Evolutionary conservation across 345 rosid genomes (phyloP).

Genomic region (Brassica nigra): DNA sequence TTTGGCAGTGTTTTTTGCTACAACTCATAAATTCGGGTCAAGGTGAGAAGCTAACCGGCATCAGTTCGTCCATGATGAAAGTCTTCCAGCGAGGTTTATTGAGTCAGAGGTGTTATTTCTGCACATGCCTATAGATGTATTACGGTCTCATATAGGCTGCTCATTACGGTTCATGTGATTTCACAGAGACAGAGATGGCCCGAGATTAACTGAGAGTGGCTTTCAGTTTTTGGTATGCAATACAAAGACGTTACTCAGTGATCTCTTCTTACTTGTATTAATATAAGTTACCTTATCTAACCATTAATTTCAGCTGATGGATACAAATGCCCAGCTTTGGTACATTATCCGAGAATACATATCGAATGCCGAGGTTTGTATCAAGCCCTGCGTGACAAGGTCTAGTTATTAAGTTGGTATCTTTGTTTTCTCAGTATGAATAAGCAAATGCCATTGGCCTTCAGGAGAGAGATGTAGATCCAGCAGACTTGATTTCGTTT

Average conservation of each 20-base stretch:
- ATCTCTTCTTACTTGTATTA: constrained; percentile 19
- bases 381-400: constrained; percentile 17
- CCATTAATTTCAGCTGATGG: constrained; percentile 76
- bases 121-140: constrained; percentile 16
- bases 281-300: constrained; percentile 30
- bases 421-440: neutral
- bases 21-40: constrained; percentile 86
- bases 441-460: constrained; percentile 29
- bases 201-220: constrained; percentile 88
- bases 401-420: constrained; percentile 22
- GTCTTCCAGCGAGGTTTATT: constrained; percentile 89
- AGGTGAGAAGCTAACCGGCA: constrained; percentile 63
- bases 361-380: constrained; percentile 80
- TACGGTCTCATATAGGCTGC: constrained; percentile 20
- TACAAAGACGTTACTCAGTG: constrained; percentile 26
- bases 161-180: constrained; percentile 7
- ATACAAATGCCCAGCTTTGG: constrained; percentile 98
- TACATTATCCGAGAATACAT: constrained; percentile 96
- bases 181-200: constrained; percentile 79
- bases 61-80: constrained; percentile 91
- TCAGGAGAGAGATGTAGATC: constrained; percentile 86
- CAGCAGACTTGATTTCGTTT: constrained; percentile 87
- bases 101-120: constrained; percentile 59
- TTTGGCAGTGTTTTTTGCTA: constrained; percentile 81
- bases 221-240: constrained; percentile 94